A percentile compares a stretch with the other conserved stretches of the same genome.
These are phyloP conservation scores for Lachancea waltii DNA, from an alignment of 805 yeast species.

Conservation along the genomic window DNA sequence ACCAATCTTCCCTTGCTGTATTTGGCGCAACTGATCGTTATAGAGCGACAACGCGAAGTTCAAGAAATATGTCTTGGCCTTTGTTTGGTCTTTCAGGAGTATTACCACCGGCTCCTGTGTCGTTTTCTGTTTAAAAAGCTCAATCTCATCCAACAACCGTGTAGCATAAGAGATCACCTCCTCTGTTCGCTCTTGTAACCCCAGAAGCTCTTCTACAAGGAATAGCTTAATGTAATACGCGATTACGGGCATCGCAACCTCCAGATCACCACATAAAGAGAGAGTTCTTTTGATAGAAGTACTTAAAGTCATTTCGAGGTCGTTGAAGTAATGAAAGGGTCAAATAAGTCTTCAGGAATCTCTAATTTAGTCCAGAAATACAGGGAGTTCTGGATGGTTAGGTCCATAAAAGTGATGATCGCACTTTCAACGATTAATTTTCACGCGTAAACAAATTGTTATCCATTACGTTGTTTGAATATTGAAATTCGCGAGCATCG, in stretches of 20 bases:
- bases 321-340: no score
- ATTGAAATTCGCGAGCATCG: background rate
- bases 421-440: slow-evolving; percentile 3
- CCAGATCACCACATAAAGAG: slow-evolving; percentile 6
- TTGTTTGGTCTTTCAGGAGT: slow-evolving; percentile 52
- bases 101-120: slow-evolving; percentile 32
- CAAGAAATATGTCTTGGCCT: slow-evolving; percentile 49
- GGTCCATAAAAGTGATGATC: background rate
- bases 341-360: no score
- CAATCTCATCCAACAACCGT: slow-evolving; percentile 63
- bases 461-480: background rate
- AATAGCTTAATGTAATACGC: slow-evolving; percentile 41
- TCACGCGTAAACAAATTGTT: no score
- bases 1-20: slow-evolving; percentile 44
- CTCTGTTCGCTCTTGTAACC: slow-evolving; percentile 49
- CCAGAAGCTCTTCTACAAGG: slow-evolving; percentile 67
- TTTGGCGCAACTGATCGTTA: slow-evolving; percentile 38
- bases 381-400: background rate
- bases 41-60: slow-evolving; percentile 56
- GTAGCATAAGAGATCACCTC: slow-evolving; percentile 57
- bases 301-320: slow-evolving; percentile 3
- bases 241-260: slow-evolving; percentile 16
- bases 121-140: slow-evolving; percentile 40
- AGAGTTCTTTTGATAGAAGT: background rate
- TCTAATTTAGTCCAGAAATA: no score